Percentiles rank a stretch among this genome's conserved stretches.
Evolutionary conservation across 129 eudicot genomes (phyloP).

Genomic region (carrot (Daucus carota)): DNA sequence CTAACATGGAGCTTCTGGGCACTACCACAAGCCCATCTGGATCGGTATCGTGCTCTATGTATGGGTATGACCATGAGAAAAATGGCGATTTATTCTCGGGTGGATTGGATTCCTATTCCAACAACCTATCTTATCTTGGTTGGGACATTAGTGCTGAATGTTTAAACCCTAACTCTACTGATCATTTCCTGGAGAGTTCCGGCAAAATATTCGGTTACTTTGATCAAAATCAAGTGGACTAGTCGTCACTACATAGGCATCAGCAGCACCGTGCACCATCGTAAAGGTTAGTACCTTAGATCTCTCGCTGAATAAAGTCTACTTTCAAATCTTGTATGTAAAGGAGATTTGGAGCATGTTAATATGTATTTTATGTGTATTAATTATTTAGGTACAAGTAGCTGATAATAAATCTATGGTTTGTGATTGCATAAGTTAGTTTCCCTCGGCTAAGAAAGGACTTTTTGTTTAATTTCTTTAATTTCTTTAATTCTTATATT

Average conservation of each 20-base stretch:
- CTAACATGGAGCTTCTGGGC: constrained; percentile 15
- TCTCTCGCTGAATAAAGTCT: no score
- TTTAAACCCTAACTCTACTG: background rate
- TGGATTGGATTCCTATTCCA: constrained; percentile 18
- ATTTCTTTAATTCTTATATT: no score
- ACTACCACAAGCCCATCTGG: constrained; percentile 8
- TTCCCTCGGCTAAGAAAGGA: background rate
- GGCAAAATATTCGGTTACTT: background rate
- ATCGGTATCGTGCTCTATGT: background rate
- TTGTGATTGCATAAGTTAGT: background rate
- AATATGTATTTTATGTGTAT: background rate
- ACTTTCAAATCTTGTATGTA: background rate
- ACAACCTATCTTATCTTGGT: constrained; percentile 17
- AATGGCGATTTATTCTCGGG: constrained; percentile 10
- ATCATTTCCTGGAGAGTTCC: background rate
- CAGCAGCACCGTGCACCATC: background rate
- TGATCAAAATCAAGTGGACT: background rate
- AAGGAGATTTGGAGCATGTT: background rate
- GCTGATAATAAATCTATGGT: background rate
- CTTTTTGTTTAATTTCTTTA: no score
- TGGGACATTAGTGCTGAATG: constrained; percentile 8
- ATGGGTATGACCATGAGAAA: constrained; percentile 18
- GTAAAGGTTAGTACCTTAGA: background rate
- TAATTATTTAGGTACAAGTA: background rate
- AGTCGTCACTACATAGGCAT: background rate